Conservation (phyloP, 306 rosid species). For the Medicago lupulina region DNA sequence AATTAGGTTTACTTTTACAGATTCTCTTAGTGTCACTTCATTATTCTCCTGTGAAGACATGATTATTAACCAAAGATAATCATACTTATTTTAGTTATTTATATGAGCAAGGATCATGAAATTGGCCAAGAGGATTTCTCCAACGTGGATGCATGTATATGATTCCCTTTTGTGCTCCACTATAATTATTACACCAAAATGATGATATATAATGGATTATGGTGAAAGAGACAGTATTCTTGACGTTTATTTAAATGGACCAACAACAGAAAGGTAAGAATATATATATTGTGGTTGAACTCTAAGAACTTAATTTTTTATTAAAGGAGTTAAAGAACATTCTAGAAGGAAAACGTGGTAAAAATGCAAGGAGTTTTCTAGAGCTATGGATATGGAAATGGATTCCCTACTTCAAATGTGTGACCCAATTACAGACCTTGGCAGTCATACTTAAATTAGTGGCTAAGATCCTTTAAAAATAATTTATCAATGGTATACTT, state of each 20-base stretch:
- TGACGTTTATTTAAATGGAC: constrained; percentile 26
- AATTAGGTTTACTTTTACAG: background rate
- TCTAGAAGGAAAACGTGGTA: no score
- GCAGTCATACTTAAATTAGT: no score
- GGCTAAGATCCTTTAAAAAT: no score
- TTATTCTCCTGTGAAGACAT: constrained; percentile 31
- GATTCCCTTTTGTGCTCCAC: constrained; percentile 31
- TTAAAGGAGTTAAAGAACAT: no score
- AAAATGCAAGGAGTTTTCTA: no score
- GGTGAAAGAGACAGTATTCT: background rate
- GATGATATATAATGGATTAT: constrained; percentile 20
- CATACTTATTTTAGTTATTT: constrained; percentile 19
- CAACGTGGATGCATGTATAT: constrained; percentile 36
- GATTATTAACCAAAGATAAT: constrained; percentile 31
- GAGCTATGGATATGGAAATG: no score
- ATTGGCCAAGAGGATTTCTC: constrained; percentile 5
- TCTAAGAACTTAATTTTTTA: no score
- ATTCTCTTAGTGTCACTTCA: background rate
- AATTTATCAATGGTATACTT: no score
- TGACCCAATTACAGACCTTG: no score
- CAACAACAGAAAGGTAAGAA: constrained; percentile 26
- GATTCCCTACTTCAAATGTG: no score
- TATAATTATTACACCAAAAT: constrained; percentile 40
- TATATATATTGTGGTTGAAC: background rate
- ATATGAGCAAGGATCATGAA: constrained; percentile 23